Evolutionary conservation across 345 rosid genomes (phyloP).

Genomic region (Eucalyptus coolabah): DNA sequence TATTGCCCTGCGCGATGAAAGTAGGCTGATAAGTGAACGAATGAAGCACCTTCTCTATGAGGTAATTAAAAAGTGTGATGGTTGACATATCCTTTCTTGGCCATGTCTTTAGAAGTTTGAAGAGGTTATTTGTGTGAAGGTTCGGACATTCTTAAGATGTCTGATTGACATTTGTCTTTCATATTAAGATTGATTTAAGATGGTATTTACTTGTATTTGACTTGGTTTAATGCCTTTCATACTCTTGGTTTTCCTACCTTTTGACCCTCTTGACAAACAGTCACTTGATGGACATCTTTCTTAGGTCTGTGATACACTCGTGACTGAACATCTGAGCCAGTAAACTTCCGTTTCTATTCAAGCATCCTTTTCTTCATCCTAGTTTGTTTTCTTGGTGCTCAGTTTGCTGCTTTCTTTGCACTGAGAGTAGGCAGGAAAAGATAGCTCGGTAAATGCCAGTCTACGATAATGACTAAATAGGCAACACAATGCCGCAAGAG

Average conservation of each 20-base stretch:
- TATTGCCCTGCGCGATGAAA: constrained; percentile 37
- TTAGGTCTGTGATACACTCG: neutral
- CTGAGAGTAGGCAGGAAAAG: neutral
- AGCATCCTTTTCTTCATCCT: neutral
- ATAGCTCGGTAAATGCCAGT: neutral
- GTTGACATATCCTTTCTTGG: neutral
- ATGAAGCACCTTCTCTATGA: constrained; percentile 61
- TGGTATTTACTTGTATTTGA: neutral
- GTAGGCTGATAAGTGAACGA: constrained; percentile 45
- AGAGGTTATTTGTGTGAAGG: neutral
- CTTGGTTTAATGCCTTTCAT: neutral
- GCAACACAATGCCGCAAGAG: neutral
- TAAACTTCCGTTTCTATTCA: neutral
- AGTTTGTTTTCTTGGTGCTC: neutral
- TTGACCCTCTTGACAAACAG: neutral
- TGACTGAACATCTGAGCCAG: neutral
- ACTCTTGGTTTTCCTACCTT: neutral
- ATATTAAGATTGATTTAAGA: neutral
- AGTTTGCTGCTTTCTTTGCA: neutral
- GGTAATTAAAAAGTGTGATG: constrained; percentile 4
- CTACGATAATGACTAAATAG: neutral
- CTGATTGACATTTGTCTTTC: neutral
- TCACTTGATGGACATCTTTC: neutral
- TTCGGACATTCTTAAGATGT: neutral
- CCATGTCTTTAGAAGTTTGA: neutral